phyloP scores from a whole-genome alignment of 495 filamentous ascomycete genomes.

The Jackrogersella minutella region DNA sequence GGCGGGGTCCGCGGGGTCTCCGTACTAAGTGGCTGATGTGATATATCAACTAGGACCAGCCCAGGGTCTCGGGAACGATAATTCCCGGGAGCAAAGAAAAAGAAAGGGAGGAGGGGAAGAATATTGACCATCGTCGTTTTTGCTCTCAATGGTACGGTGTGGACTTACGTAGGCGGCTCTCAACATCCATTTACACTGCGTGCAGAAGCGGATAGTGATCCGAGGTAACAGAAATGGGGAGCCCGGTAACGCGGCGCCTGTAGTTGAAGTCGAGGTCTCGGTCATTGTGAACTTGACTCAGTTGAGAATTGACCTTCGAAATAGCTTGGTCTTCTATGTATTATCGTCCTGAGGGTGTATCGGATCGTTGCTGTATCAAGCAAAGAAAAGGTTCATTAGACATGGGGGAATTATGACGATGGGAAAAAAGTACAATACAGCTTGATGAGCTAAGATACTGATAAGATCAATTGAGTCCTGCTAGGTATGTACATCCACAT shows the following conservation, averaged over 20 bases:
- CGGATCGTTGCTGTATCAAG: background rate
- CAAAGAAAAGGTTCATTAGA: background rate
- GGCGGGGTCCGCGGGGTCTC: constrained; percentile 20
- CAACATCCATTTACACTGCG: constrained; percentile 92
- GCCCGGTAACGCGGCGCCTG: constrained; percentile 33
- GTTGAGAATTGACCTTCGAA: background rate
- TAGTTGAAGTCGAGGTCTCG: constrained; percentile 41
- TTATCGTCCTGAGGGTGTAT: constrained; percentile 11
- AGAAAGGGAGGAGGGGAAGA: constrained; percentile 17
- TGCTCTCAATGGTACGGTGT: too few species aligned
- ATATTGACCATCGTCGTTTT: too few species aligned
- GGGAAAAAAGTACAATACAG: background rate
- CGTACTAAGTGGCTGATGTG: background rate
- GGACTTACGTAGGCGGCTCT: constrained; percentile 80
- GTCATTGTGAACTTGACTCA: constrained; percentile 40
- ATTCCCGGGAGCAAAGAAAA: background rate
- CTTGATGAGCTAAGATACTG: background rate
- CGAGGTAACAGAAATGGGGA: constrained; percentile 60
- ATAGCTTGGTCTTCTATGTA: background rate
- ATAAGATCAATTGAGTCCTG: constrained; percentile 1
- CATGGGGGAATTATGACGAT: constrained; percentile 19
- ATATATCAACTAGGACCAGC: constrained; percentile 5
- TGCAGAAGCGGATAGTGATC: constrained; percentile 81
- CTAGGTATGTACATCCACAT: background rate
- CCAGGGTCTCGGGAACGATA: constrained; percentile 4